Conservation (phyloP, 176 grass and related monocot species). For the Carex scoparia region DNA sequence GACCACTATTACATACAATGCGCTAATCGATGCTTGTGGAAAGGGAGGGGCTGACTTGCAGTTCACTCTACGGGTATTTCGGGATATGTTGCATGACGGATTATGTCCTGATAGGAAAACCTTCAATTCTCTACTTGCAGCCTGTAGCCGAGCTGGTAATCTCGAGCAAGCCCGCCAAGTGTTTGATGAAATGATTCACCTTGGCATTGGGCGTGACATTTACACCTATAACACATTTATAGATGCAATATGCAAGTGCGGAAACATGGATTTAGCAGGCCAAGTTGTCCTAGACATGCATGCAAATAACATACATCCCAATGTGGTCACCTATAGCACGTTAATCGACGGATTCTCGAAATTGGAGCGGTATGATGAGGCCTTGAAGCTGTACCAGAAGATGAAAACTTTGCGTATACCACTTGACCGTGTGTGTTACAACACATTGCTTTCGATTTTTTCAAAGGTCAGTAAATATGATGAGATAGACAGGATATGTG, state of each 20-base stretch:
- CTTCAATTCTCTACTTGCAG: slow-evolving; percentile 93
- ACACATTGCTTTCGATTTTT: slow-evolving; percentile 86
- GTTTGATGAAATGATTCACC: slow-evolving; percentile 96
- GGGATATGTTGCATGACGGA: slow-evolving; percentile 77
- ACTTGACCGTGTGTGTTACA: slow-evolving; percentile 90
- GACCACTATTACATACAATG: slow-evolving; percentile 83
- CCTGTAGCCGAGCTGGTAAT: slow-evolving; percentile 76
- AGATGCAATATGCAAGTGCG: slow-evolving; percentile 96
- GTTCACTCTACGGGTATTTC: slow-evolving; percentile 72
- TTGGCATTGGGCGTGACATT: slow-evolving; percentile 83
- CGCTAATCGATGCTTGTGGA: slow-evolving; percentile 83
- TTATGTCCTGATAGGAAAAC: slow-evolving; percentile 88
- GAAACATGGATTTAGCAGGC: slow-evolving; percentile 82
- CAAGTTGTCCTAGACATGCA: slow-evolving; percentile 78
- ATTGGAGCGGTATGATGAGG: slow-evolving; percentile 85
- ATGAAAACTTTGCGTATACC: slow-evolving; percentile 76
- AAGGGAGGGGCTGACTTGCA: slow-evolving; percentile 79
- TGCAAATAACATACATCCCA: slow-evolving; percentile 55
- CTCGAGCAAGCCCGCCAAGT: slow-evolving; percentile 66
- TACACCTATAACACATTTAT: slow-evolving; percentile 99
- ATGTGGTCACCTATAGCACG: slow-evolving; percentile 98
- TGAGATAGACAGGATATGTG: slow-evolving; percentile 70
- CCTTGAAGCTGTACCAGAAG: slow-evolving; percentile 64
- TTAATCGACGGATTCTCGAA: slow-evolving; percentile 95
- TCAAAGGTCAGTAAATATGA: slow-evolving; percentile 76